phyloP scores from a whole-genome alignment of 176 grass and related monocot genomes.

The Oryza brachyantha region DNA sequence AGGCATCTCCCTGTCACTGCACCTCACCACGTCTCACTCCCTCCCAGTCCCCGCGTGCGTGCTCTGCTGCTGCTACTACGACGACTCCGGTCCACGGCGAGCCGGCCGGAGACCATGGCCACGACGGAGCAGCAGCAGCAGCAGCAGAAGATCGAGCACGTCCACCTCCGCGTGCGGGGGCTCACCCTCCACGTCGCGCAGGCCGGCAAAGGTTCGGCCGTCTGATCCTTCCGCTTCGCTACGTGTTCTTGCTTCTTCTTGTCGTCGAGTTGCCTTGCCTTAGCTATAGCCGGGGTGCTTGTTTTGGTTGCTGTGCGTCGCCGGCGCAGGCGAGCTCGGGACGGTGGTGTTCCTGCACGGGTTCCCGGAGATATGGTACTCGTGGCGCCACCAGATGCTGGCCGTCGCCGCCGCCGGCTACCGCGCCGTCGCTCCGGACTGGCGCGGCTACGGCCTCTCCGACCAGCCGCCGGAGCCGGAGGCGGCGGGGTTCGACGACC shows the following conservation, averaged over 20 bases:
- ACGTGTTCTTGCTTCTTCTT: too few species aligned
- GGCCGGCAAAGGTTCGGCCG: constrained; percentile 36
- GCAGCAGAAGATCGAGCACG: constrained; percentile 44
- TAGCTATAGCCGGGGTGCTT: neutral
- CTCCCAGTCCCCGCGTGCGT: too few species aligned
- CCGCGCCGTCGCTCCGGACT: constrained; percentile 55
- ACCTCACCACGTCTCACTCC: too few species aligned
- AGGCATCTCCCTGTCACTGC: too few species aligned
- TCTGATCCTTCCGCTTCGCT: too few species aligned
- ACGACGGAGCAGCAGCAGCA: too few species aligned
- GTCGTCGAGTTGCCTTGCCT: too few species aligned
- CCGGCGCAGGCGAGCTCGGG: constrained; percentile 38
- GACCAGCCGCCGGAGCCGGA: constrained; percentile 48
- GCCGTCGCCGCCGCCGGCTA: constrained; percentile 52
- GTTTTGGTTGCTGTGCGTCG: too few species aligned
- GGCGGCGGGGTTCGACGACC: constrained; percentile 23
- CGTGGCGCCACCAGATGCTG: constrained; percentile 66
- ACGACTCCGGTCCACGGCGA: too few species aligned
- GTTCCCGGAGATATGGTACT: constrained; percentile 74
- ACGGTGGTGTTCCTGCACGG: constrained; percentile 57
- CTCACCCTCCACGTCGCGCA: constrained; percentile 54
- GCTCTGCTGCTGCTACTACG: too few species aligned
- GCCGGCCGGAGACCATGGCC: too few species aligned
- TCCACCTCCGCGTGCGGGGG: constrained; percentile 27
- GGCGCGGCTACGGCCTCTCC: constrained; percentile 59